These are phyloP conservation scores for Ceratobasidium sp. DNA, from an alignment of 1,284 basidiomycete species.

Conservation along the genomic window DNA sequence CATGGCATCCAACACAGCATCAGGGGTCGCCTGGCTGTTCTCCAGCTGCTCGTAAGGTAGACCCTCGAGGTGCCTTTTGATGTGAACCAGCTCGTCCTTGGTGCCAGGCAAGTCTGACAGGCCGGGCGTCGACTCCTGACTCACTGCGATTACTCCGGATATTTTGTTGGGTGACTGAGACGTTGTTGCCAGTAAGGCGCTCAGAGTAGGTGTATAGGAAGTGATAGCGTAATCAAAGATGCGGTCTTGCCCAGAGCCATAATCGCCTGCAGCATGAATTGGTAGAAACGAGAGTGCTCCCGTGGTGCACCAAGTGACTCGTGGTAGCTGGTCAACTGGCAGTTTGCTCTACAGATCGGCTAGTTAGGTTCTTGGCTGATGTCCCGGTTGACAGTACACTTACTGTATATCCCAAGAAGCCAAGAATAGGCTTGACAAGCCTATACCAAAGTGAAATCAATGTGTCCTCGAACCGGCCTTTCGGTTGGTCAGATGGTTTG, in stretches of 20 bases:
- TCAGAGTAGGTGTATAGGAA: not conserved
- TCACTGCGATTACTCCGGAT: too few relatives aligned
- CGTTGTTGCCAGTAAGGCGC: not conserved
- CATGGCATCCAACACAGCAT: not conserved
- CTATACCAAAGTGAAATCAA: conserved; percentile 1
- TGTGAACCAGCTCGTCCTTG: not conserved
- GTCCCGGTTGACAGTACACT: too few relatives aligned
- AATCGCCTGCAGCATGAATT: too few relatives aligned
- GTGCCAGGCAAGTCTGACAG: not conserved
- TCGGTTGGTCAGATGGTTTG: not conserved
- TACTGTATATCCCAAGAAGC: not conserved
- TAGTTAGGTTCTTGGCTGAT: too few relatives aligned
- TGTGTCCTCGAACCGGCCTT: not conserved
- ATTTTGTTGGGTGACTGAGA: not conserved
- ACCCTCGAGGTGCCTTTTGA: not conserved
- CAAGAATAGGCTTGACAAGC: conserved; percentile 29
- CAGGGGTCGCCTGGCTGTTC: not conserved
- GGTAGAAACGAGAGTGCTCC: too few relatives aligned
- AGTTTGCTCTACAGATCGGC: too few relatives aligned
- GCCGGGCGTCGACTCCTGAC: not conserved
- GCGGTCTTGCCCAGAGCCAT: too few relatives aligned
- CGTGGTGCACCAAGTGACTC: too few relatives aligned
- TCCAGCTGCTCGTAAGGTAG: not conserved
- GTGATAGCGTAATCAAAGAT: not conserved
- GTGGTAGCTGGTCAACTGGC: too few relatives aligned